phyloP scores from a whole-genome alignment of 2,329 filamentous ascomycete species.

The Teratosphaeria nubilosa region DNA sequence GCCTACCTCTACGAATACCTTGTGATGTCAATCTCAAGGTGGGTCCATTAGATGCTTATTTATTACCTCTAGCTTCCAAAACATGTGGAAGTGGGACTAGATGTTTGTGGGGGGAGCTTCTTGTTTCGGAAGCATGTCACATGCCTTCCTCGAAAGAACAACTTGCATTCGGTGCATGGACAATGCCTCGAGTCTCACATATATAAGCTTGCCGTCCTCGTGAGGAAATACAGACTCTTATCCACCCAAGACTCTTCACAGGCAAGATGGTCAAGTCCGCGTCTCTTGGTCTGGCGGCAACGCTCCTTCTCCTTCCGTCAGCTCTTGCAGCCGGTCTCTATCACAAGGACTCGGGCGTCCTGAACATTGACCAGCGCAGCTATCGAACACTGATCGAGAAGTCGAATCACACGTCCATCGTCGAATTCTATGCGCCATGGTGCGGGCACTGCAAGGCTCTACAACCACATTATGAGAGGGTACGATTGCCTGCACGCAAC shows the following conservation, averaged over 20 bases:
- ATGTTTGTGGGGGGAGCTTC: neutral
- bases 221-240: neutral
- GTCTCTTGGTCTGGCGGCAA: neutral
- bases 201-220: neutral
- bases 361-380: conserved; percentile 68
- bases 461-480: conserved; percentile 86
- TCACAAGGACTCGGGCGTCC: conserved; percentile 72
- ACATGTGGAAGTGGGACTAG: neutral
- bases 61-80: too few relatives aligned
- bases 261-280: neutral
- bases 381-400: conserved; percentile 76
- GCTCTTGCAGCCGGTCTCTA: conserved; percentile 51
- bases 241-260: neutral
- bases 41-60: neutral
- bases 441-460: conserved; percentile 46
- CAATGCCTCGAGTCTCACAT: neutral
- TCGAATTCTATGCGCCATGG: conserved; percentile 86
- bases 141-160: conserved; percentile 1
- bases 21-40: neutral
- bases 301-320: conserved; percentile 7
- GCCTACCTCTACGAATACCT: neutral
- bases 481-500: conserved; percentile 45
- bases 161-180: neutral
- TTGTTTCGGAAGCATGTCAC: neutral
- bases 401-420: conserved; percentile 64